phyloP scores from a whole-genome alignment of 495 filamentous ascomycete genomes.

The Aspergillus leporis region DNA sequence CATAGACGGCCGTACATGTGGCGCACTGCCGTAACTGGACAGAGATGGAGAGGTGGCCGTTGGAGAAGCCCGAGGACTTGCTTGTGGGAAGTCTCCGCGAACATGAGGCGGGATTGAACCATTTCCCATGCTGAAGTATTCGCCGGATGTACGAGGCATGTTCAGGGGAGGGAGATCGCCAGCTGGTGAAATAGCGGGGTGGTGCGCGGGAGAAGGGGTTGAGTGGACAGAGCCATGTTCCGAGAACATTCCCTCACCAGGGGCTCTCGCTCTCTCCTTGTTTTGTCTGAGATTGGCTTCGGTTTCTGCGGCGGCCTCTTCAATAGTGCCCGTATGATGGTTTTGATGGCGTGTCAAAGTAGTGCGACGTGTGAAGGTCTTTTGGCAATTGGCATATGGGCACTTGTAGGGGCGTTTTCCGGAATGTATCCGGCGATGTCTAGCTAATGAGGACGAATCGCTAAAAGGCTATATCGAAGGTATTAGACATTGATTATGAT shows the following conservation, averaged over 20 bases:
- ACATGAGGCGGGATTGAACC: conserved; percentile 80
- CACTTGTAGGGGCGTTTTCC: conserved; percentile 97
- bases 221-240: conserved; percentile 80
- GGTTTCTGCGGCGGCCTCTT: conserved; percentile 87
- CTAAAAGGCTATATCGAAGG: conserved; percentile 77
- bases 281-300: conserved; percentile 71
- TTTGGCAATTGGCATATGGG: conserved; percentile 95
- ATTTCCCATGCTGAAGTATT: conserved; percentile 64
- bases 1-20: conserved; percentile 61
- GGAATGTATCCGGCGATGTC: conserved; percentile 93
- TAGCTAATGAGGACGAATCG: conserved; percentile 91
- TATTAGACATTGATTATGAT: not conserved
- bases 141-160: conserved; percentile 66
- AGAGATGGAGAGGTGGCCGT: conserved; percentile 60
- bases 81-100: conserved; percentile 74
- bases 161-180: conserved; percentile 72
- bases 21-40: conserved; percentile 56
- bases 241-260: conserved; percentile 77
- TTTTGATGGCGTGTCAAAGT: conserved; percentile 96
- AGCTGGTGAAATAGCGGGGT: conserved; percentile 75
- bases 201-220: conserved; percentile 82
- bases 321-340: conserved; percentile 91
- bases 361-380: conserved; percentile 95
- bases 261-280: conserved; percentile 59
- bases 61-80: conserved; percentile 69